Conservation (phyloP, 75 land plant species). For the Cupressus sempervirens region DNA sequence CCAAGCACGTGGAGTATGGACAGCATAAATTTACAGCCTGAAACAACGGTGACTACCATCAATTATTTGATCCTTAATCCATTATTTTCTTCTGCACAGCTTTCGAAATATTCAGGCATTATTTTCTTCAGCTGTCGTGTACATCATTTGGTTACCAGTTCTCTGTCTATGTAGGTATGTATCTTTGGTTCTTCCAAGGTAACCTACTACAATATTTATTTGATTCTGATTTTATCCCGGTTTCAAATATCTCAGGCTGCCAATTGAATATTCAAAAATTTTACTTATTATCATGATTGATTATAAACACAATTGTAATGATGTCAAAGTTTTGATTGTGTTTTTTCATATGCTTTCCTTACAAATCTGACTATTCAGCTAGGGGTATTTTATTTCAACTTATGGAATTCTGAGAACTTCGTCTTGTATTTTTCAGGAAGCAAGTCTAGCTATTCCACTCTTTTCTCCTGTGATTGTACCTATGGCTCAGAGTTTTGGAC, state of each 20-base stretch:
- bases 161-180: not conserved
- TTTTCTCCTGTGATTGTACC: slow-evolving; percentile 96
- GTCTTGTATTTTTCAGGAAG: slow-evolving; percentile 53
- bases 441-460: slow-evolving; percentile 78
- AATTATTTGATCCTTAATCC: too few relatives aligned
- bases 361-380: too few relatives aligned
- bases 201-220: not conserved
- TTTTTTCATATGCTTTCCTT: not conserved
- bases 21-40: too few relatives aligned
- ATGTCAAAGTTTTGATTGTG: not conserved
- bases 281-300: not conserved
- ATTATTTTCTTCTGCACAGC: not conserved
- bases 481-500: slow-evolving; percentile 90
- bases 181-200: not conserved
- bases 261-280: not conserved
- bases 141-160: not conserved
- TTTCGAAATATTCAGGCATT: not conserved
- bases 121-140: not conserved
- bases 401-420: not conserved
- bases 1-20: too few relatives aligned
- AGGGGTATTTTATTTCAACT: not conserved
- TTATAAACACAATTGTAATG: not conserved
- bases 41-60: too few relatives aligned
- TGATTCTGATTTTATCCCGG: not conserved
- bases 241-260: not conserved